Evolutionary conservation across 345 rosid species (phyloP).

Genomic region (Rhizophora apiculata): DNA sequence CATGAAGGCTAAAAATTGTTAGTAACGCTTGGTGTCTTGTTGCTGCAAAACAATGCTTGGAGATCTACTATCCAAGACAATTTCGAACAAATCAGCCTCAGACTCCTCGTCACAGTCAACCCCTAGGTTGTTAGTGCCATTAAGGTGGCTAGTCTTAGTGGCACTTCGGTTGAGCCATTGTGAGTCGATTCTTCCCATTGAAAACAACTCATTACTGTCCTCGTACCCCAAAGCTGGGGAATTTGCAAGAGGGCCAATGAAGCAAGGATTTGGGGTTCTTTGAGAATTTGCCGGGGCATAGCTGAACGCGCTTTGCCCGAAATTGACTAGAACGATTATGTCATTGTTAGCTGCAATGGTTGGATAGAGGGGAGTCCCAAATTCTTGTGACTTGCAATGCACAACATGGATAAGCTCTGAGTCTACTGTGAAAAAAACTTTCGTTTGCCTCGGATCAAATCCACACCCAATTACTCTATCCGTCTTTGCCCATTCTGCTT

Average conservation of each 20-base stretch:
- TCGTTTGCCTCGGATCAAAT: constrained; percentile 56
- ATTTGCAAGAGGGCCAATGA: constrained; percentile 43
- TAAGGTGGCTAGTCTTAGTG: constrained; percentile 33
- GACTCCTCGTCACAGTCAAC: constrained; percentile 72
- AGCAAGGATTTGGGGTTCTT: constrained; percentile 65
- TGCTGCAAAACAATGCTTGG: constrained; percentile 32
- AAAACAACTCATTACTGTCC: constrained; percentile 81
- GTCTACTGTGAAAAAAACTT: constrained; percentile 58
- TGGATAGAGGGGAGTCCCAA: constrained; percentile 58
- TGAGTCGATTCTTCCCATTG: constrained; percentile 87
- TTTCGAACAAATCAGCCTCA: constrained; percentile 90
- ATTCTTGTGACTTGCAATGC: constrained; percentile 56
- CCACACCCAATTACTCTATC: constrained; percentile 67
- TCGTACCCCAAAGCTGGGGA: constrained; percentile 54
- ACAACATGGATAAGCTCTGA: constrained; percentile 48
- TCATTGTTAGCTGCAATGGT: constrained; percentile 53
- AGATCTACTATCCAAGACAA: constrained; percentile 57
- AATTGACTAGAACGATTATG: constrained; percentile 45
- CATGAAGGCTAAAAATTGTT: constrained; percentile 9
- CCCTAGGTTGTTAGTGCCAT: constrained; percentile 24
- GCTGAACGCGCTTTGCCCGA: constrained; percentile 54
- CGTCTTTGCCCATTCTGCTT: constrained; percentile 44
- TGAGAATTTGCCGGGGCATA: constrained; percentile 51
- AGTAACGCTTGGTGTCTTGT: constrained; percentile 5
- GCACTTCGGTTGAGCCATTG: constrained; percentile 58